These are phyloP conservation scores for Colletotrichum orchidophilum DNA, from an alignment of 2,329 filamentous ascomycete species.

Conservation along the genomic window DNA sequence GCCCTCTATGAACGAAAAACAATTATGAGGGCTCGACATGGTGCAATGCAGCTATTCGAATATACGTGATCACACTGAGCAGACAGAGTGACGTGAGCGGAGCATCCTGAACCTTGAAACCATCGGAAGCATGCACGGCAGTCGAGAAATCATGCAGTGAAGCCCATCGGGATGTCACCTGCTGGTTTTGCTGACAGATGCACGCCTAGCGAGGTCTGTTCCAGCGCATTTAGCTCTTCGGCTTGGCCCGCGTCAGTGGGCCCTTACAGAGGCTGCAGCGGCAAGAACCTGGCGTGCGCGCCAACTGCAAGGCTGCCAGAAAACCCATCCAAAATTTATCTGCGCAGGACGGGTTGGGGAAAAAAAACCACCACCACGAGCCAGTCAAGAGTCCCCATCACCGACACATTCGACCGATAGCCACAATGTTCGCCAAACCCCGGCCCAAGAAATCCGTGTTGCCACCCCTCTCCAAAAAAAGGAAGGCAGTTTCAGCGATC, in stretches of 20 bases:
- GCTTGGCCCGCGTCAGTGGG: slow-evolving; percentile 33
- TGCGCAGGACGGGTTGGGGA: background rate
- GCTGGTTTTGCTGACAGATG: slow-evolving; percentile 12
- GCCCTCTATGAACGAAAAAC: background rate
- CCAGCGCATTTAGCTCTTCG: slow-evolving; percentile 31
- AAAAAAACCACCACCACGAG: slow-evolving; percentile 18
- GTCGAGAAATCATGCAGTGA: background rate
- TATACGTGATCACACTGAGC: background rate
- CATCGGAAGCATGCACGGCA: background rate
- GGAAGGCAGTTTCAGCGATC: slow-evolving; percentile 67
- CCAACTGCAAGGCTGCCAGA: slow-evolving; percentile 24
- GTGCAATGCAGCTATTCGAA: background rate
- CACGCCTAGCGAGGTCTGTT: slow-evolving; percentile 6
- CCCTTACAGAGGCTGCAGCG: slow-evolving; percentile 26
- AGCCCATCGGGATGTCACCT: background rate
- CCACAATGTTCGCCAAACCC: slow-evolving; percentile 63
- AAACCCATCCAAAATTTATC: slow-evolving; percentile 5
- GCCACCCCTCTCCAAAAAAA: slow-evolving; percentile 70
- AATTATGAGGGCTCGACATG: background rate
- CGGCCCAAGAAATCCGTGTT: slow-evolving; percentile 67
- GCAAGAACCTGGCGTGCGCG: slow-evolving; percentile 12
- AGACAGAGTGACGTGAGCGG: background rate
- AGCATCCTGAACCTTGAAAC: background rate
- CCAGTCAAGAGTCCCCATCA: background rate
- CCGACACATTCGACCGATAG: slow-evolving; percentile 10